These are phyloP conservation scores for Misopates orontium DNA, from an alignment of 257 asterid species.

Conservation along the genomic window DNA sequence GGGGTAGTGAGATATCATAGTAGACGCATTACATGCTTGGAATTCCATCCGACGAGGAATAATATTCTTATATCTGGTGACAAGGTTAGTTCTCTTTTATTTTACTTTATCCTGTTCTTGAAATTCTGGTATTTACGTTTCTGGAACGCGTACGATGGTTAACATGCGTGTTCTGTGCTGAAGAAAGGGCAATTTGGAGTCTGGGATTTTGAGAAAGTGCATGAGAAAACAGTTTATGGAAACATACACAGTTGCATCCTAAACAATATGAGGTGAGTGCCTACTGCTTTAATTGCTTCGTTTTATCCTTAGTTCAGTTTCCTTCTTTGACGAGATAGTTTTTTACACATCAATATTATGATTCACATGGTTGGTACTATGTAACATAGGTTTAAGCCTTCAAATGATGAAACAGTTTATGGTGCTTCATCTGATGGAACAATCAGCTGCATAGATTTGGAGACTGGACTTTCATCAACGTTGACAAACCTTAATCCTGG, in stretches of 20 bases:
- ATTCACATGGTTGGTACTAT: slow-evolving; percentile 26
- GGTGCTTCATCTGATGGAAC: slow-evolving; percentile 97
- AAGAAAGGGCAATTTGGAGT: slow-evolving; percentile 99
- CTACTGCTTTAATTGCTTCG: slow-evolving; percentile 5
- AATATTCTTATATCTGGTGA: slow-evolving; percentile 90
- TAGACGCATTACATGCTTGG: slow-evolving; percentile 92
- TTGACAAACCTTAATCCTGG: slow-evolving; percentile 87
- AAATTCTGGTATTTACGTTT: neutral
- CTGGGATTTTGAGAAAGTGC: slow-evolving; percentile 86
- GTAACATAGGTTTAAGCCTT: slow-evolving; percentile 62
- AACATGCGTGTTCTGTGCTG: slow-evolving; percentile 20
- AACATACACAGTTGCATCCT: slow-evolving; percentile 80
- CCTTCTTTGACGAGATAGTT: slow-evolving; percentile 11
- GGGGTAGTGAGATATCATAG: slow-evolving; percentile 94
- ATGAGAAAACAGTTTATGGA: slow-evolving; percentile 79
- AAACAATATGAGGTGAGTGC: slow-evolving; percentile 87
- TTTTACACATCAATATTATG: slow-evolving; percentile 10
- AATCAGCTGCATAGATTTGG: slow-evolving; percentile 81
- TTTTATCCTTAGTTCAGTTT: slow-evolving; percentile 4
- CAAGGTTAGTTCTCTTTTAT: slow-evolving; percentile 52
- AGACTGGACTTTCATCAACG: slow-evolving; percentile 76
- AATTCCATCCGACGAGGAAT: slow-evolving; percentile 87
- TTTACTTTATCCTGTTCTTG: slow-evolving; percentile 3
- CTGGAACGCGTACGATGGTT: neutral
- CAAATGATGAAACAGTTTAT: slow-evolving; percentile 78